Percentiles rank a stretch among this genome's conserved stretches.
phyloP scores from a whole-genome alignment of 1,284 basidiomycete genomes.

The Phaffia rhodozyma region DNA sequence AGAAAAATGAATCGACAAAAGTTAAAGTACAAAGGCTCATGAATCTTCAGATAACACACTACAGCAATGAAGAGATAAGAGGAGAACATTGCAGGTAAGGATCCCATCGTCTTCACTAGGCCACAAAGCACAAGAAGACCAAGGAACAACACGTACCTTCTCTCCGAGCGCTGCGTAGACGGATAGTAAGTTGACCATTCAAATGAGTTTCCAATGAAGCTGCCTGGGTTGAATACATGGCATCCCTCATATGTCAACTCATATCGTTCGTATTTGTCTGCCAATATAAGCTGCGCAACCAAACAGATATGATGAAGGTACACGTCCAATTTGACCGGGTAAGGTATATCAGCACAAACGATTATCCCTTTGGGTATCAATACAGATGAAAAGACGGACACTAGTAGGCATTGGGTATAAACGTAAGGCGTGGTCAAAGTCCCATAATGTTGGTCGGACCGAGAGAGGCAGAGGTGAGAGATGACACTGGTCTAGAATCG shows the following conservation, averaged over 20 bases:
- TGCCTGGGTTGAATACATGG: conserved; percentile 96
- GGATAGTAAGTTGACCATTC: conserved; percentile 82
- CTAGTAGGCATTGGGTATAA: conserved; percentile 90
- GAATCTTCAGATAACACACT: too few species aligned
- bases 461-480: conserved; percentile 70
- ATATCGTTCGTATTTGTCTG: conserved; percentile 92
- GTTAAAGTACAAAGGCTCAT: too few species aligned
- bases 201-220: conserved; percentile 64
- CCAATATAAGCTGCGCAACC: conserved; percentile 63
- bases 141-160: conserved; percentile 27
- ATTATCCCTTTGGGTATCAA: neutral
- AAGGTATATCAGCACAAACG: too few species aligned
- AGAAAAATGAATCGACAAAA: too few species aligned
- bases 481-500: conserved; percentile 83
- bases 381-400: conserved; percentile 40
- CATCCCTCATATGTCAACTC: conserved; percentile 96
- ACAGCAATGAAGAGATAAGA: too few species aligned
- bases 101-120: too few species aligned
- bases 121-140: neutral
- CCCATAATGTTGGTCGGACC: conserved; percentile 77
- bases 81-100: neutral
- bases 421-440: conserved; percentile 83
- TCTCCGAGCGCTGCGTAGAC: conserved; percentile 32
- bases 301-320: conserved; percentile 14
- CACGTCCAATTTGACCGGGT: neutral